These are phyloP conservation scores for Stereocaulon alpinum DNA, from an alignment of 495 filamentous ascomycete species.

Conservation along the genomic window DNA sequence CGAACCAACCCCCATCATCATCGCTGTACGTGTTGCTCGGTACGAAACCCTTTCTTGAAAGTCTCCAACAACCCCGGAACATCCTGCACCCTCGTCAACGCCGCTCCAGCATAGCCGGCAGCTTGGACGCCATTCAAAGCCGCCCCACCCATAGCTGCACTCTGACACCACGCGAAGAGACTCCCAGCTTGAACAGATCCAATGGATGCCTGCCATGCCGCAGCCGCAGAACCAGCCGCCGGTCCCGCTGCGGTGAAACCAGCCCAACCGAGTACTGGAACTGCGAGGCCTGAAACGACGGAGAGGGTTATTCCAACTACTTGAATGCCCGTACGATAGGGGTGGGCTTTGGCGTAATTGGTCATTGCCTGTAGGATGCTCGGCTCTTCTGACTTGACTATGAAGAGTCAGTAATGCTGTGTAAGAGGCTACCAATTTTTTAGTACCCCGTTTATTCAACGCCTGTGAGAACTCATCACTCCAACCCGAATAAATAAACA, in stretches of 20 bases:
- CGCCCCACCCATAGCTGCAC: conserved; percentile 26
- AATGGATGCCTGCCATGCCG: conserved; percentile 22
- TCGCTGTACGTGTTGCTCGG: not conserved
- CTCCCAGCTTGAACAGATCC: conserved; percentile 23
- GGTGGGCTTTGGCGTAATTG: conserved; percentile 7
- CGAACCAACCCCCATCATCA: no score
- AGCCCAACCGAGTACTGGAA: conserved; percentile 11
- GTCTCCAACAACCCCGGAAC: not conserved
- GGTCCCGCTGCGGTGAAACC: conserved; percentile 17
- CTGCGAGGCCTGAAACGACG: conserved; percentile 1
- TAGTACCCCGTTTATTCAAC: not conserved
- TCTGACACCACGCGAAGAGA: conserved; percentile 27
- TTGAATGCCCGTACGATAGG: not conserved
- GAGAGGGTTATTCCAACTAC: not conserved
- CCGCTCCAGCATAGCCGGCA: conserved; percentile 16
- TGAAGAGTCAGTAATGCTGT: not conserved
- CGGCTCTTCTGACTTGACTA: not conserved
- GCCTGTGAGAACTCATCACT: conserved; percentile 16
- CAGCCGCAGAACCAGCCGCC: conserved; percentile 11
- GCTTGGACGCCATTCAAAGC: conserved; percentile 20
- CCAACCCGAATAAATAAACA: conserved; percentile 16
- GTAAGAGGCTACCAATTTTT: not conserved
- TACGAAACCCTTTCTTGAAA: not conserved
- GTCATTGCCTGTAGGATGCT: not conserved
- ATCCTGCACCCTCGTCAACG: not conserved